Percentiles rank a stretch among this genome's conserved stretches.
phyloP scores from a whole-genome alignment of 2,329 filamentous ascomycete genomes.

The Parastagonospora avenae region DNA sequence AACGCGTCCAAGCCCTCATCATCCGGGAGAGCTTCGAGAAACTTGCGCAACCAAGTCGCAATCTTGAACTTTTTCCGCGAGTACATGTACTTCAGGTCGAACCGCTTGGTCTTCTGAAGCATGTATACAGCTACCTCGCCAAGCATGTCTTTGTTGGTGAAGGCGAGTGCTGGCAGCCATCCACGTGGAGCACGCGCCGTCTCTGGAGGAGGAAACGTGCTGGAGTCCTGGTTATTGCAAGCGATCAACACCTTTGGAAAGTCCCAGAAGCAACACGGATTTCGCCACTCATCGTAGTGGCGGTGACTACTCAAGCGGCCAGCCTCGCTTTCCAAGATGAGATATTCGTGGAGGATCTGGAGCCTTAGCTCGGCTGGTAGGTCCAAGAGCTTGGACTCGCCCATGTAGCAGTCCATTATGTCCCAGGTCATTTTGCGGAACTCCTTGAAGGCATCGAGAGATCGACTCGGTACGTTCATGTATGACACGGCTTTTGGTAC shows the following conservation, averaged over 20 bases:
- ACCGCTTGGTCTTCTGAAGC: neutral
- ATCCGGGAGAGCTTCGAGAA: neutral
- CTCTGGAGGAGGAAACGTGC: neutral
- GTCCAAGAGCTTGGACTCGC: neutral
- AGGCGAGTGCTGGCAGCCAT: neutral
- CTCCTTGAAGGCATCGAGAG: too few species aligned
- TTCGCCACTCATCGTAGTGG: neutral
- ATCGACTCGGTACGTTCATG: too few species aligned
- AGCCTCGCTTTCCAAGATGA: neutral
- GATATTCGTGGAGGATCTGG: neutral
- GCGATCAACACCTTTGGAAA: neutral
- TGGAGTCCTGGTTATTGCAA: neutral
- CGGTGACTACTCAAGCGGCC: neutral
- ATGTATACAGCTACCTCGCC: constrained; percentile 1
- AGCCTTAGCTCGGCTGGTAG: neutral
- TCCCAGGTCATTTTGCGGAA: too few species aligned
- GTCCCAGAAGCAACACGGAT: constrained; percentile 2
- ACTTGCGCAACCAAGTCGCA: constrained; percentile 7
- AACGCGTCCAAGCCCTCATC: neutral
- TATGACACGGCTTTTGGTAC: too few species aligned
- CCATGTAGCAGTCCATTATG: too few species aligned
- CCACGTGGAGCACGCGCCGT: neutral
- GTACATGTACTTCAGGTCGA: constrained; percentile 4
- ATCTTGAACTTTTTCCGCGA: constrained; percentile 1
- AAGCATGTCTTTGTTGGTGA: neutral